Evolutionary conservation across 2,329 filamentous ascomycete genomes (phyloP), one percentile per base, ranked within the genome.

Genomic region (Anthostomella pinea): DNA sequence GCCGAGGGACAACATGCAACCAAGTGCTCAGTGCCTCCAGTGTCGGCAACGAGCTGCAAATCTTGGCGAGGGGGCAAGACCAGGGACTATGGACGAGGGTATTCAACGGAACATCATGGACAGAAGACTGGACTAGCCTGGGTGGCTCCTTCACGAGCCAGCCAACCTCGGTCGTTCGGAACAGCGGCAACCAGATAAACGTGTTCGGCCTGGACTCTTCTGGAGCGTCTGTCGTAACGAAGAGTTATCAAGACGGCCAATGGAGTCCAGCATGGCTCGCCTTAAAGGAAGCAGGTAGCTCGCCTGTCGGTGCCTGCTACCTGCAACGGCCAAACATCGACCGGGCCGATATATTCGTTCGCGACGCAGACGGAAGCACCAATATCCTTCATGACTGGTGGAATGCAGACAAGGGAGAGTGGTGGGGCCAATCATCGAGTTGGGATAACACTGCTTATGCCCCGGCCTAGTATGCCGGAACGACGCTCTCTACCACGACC

Each of bases 401-500:
- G 10, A 19, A 7, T 11, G 17, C 10, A 8, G 15, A 32, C 10
- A 20, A 9, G 8, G 18, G 19, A 7, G 30, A 14, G 17, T 32
- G 19, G 17, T 22, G n/a, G n/a, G 30, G 19, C 16, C 10, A 32
- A 11, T n/a, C 10, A 8, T 5, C 5, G 5, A 14, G 10, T 5
- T 32, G 30, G 30, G 30, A 32, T 10, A 8, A 11, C 7, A 14
- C 5, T 6, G 15, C 19, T 9, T 18, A n/a, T 22, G n/a, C 7
- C 38, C 32, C 3, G 38, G 25, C n/a, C 31, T 35, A 8, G 27
- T 40, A 8, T 35, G 38, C 19, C 31, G 31, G 3, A 16, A 40
- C n/a, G 22, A 30, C 26, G 16, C 19, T n/a, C 24, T 18, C 8
- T 22, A 19, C n/a, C 31, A 40, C 26, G 32, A 35, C 20, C 3